Percentiles rank a stretch among this genome's conserved stretches.
These are phyloP conservation scores for Grammothele lineata DNA, from an alignment of 768 basidiomycete species.

Conservation along the genomic window DNA sequence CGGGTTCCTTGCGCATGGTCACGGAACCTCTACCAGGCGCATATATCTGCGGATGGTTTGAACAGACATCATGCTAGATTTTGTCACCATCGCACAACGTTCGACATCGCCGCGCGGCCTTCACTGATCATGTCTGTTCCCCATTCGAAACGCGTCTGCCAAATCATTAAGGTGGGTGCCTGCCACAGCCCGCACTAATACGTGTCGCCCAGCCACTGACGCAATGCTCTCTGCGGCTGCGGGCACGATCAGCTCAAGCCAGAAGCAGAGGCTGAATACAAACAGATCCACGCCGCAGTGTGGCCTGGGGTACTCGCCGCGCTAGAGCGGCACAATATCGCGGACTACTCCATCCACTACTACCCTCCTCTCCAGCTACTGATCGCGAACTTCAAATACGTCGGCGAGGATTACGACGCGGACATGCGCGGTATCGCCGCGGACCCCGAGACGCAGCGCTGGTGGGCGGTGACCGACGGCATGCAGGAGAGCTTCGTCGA, in stretches of 20 bases:
- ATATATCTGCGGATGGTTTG: too few species aligned
- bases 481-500: conserved; percentile 79
- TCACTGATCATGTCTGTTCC: too few species aligned
- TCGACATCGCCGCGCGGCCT: too few species aligned
- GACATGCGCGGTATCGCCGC: conserved; percentile 65
- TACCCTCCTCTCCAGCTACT: conserved; percentile 59
- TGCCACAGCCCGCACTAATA: not conserved
- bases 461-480: conserved; percentile 73
- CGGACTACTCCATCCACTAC: conserved; percentile 75
- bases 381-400: conserved; percentile 79
- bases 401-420: conserved; percentile 54
- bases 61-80: too few species aligned
- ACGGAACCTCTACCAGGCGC: too few species aligned
- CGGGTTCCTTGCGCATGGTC: too few species aligned
- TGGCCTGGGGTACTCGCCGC: conserved; percentile 70
- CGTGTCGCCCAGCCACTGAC: not conserved
- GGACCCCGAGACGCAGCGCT: conserved; percentile 65
- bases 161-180: conserved; percentile 57
- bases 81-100: too few species aligned
- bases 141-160: conserved; percentile 65
- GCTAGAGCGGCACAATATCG: conserved; percentile 56
- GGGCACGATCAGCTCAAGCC: conserved; percentile 63
- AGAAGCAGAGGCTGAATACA: conserved; percentile 46
- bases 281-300: conserved; percentile 52
- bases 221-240: not conserved